Percentiles rank a stretch among this genome's conserved stretches.
These are phyloP conservation scores for Oxytropis ochrocephala DNA, from an alignment of 306 rosid species.

Conservation along the genomic window DNA sequence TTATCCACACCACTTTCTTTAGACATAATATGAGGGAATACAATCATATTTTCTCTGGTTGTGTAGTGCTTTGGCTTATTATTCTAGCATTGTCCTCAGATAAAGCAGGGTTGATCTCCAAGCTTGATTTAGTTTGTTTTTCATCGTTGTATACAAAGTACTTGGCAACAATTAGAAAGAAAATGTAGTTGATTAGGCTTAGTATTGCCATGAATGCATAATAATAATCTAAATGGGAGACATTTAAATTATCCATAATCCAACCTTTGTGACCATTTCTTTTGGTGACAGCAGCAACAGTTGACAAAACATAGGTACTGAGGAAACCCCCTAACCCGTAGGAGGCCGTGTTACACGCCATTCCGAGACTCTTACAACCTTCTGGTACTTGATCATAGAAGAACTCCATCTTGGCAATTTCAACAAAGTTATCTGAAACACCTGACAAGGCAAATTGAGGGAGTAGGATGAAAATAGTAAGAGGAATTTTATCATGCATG, in stretches of 20 bases:
- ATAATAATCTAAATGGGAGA: slow-evolving; percentile 56
- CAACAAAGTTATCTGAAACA: slow-evolving; percentile 58
- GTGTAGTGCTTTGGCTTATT: slow-evolving; percentile 9
- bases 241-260: slow-evolving; percentile 64
- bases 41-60: neutral
- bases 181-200: slow-evolving; percentile 52
- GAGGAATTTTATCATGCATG: slow-evolving; percentile 39
- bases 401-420: slow-evolving; percentile 68
- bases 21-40: neutral
- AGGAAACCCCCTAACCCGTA: slow-evolving; percentile 62
- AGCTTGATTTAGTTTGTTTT: slow-evolving; percentile 15
- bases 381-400: slow-evolving; percentile 88
- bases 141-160: slow-evolving; percentile 51
- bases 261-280: slow-evolving; percentile 51
- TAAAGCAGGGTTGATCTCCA: slow-evolving; percentile 17
- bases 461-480: slow-evolving; percentile 60
- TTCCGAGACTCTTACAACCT: slow-evolving; percentile 75
- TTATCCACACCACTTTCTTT: neutral
- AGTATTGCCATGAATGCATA: slow-evolving; percentile 57
- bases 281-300: slow-evolving; percentile 47
- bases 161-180: slow-evolving; percentile 58
- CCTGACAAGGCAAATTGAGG: slow-evolving; percentile 77
- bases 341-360: slow-evolving; percentile 55
- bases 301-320: slow-evolving; percentile 48
- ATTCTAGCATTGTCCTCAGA: neutral